These are phyloP conservation scores for Fusarium pininemorale DNA, from an alignment of 2,329 filamentous ascomycete genomes.

Conservation along the genomic window DNA sequence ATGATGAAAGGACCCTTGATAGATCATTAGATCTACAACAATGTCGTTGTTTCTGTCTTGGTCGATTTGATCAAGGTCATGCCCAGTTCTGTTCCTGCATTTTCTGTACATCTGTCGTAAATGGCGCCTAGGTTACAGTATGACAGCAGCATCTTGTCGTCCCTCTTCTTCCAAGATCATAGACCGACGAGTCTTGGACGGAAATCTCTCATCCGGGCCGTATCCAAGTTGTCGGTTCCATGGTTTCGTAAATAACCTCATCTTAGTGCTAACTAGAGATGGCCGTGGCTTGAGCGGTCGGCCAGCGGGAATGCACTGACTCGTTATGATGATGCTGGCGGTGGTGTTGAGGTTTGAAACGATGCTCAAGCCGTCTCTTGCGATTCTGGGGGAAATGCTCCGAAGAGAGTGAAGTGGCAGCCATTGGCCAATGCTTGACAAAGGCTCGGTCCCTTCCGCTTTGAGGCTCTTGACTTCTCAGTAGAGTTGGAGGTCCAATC, in stretches of 20 bases:
- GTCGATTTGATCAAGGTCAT: neutral
- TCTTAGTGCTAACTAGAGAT: constrained; percentile 1
- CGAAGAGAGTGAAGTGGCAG: neutral
- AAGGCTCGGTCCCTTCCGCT: constrained; percentile 19
- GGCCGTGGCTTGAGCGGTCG: neutral
- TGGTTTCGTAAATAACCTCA: neutral
- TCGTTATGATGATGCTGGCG: constrained; percentile 2
- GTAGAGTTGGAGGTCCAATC: neutral
- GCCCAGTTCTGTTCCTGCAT: neutral
- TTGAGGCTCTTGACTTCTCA: neutral
- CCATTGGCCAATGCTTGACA: constrained; percentile 2
- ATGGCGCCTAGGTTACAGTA: neutral
- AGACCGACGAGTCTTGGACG: neutral
- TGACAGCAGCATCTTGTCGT: neutral
- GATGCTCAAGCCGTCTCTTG: neutral
- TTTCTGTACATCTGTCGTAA: neutral
- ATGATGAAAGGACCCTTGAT: constrained; percentile 1
- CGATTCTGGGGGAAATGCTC: neutral
- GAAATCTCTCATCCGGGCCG: neutral
- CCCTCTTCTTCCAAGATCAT: neutral
- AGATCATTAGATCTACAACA: constrained; percentile 14
- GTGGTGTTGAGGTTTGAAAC: neutral
- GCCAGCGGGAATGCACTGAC: constrained; percentile 24
- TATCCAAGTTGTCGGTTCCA: neutral
- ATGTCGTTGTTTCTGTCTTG: neutral